Evolutionary conservation across 1,284 basidiomycete species (phyloP).

Genomic region (Puccinia brachypodii): DNA sequence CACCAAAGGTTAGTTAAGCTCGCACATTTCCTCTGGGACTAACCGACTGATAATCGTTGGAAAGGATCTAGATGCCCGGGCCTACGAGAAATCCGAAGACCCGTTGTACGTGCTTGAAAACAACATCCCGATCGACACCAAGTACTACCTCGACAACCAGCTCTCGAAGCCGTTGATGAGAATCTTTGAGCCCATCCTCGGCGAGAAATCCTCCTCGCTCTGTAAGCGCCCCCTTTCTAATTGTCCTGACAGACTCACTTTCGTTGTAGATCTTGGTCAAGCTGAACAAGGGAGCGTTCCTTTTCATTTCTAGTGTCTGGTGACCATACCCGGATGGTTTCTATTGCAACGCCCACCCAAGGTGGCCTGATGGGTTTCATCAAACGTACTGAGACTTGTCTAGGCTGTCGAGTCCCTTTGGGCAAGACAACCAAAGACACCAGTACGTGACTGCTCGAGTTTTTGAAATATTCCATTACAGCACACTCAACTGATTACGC

Average conservation of each 20-base stretch:
- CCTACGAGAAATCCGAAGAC: slow-evolving; percentile 96
- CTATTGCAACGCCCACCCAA: slow-evolving; percentile 81
- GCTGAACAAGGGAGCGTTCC: not conserved
- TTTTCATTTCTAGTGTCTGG: slow-evolving; percentile 69
- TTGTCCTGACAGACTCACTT: not conserved
- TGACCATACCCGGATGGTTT: slow-evolving; percentile 84
- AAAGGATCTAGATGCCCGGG: slow-evolving; percentile 72
- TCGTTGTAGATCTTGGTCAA: not conserved
- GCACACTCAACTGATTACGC: not conserved
- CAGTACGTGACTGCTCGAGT: slow-evolving; percentile 63
- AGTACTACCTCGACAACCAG: slow-evolving; percentile 95
- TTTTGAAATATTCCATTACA: not conserved
- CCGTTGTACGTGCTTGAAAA: slow-evolving; percentile 93
- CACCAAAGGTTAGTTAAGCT: slow-evolving; percentile 76
- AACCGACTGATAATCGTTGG: not conserved
- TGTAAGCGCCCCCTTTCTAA: slow-evolving; percentile 62
- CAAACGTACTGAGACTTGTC: slow-evolving; percentile 85
- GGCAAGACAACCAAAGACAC: slow-evolving; percentile 67
- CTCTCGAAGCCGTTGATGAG: slow-evolving; percentile 90
- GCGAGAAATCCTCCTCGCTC: slow-evolving; percentile 79
- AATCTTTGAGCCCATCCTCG: slow-evolving; percentile 95
- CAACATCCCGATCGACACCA: slow-evolving; percentile 92
- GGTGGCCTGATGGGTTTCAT: slow-evolving; percentile 97
- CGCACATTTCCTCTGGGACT: slow-evolving; percentile 73
- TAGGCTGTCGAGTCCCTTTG: slow-evolving; percentile 87